A percentile compares a stretch with the other conserved stretches of the same genome.
Evolutionary conservation across 2,329 filamentous ascomycete species (phyloP).

Genomic region (Lecanicillium sp.): DNA sequence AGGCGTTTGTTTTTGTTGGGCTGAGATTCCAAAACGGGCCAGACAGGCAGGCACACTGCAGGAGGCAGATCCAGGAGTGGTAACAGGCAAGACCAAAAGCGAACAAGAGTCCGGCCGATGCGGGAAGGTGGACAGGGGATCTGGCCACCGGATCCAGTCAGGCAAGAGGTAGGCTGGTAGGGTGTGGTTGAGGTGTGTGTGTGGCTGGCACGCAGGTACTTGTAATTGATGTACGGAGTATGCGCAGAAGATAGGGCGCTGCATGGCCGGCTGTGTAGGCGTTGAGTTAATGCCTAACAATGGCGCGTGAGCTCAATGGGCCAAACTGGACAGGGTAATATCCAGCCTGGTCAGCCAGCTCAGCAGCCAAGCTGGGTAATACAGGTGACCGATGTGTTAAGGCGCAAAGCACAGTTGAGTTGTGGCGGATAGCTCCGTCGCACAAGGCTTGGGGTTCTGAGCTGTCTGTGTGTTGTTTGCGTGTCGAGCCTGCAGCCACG

Average conservation of each 20-base stretch:
- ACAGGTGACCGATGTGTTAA: not conserved
- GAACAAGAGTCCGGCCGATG: not conserved
- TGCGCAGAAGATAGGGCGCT: too few species aligned
- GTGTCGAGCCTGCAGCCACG: constrained; percentile 3
- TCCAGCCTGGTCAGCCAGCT: constrained; percentile 5
- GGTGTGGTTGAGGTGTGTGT: not conserved
- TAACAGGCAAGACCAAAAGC: constrained; percentile 4
- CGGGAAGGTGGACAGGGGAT: not conserved
- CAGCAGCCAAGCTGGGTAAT: constrained; percentile 1
- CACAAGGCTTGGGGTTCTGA: not conserved
- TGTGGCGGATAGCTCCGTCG: not conserved
- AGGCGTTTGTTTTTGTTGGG: constrained; percentile 3
- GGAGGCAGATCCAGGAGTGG: not conserved
- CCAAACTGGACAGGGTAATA: constrained; percentile 3
- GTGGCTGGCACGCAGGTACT: too few species aligned
- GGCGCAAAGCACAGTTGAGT: not conserved
- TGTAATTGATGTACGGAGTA: not conserved
- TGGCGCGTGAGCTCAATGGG: not conserved
- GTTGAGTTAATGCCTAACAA: not conserved
- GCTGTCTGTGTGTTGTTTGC: not conserved
- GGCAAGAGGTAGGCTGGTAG: too few species aligned
- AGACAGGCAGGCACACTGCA: constrained; percentile 1
- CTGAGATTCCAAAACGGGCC: constrained; percentile 1
- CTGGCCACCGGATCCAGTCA: not conserved
- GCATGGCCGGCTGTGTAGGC: not conserved